phyloP scores from a whole-genome alignment of 768 basidiomycete species.

The Trametes cubensis region DNA sequence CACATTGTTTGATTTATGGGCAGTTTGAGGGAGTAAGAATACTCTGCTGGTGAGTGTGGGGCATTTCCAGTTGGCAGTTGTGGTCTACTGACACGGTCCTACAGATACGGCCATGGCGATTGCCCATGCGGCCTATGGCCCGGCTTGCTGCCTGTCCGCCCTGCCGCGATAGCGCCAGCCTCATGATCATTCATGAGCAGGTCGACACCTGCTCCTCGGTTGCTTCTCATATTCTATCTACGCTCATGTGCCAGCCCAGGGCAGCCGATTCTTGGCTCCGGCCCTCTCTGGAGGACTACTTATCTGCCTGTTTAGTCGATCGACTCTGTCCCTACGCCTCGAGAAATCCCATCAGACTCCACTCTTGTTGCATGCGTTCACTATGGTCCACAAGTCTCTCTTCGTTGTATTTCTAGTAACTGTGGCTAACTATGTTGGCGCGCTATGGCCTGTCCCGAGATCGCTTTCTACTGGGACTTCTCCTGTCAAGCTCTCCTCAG shows the following conservation, averaged over 20 bases:
- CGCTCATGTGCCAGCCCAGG: not conserved
- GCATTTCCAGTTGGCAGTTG: no score
- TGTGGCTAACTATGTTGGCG: not conserved
- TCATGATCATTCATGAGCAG: not conserved
- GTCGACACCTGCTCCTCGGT: not conserved
- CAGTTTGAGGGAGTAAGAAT: no score
- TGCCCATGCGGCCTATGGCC: not conserved
- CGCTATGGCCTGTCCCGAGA: conserved; percentile 39
- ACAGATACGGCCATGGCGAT: no score
- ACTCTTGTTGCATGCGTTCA: not conserved
- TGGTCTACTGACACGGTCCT: no score
- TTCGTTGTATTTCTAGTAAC: not conserved
- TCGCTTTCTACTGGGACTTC: conserved; percentile 29
- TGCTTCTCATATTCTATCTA: not conserved
- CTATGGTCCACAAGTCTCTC: not conserved
- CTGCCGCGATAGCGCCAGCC: not conserved
- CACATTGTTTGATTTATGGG: no score
- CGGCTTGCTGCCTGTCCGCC: not conserved
- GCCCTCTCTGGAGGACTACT: not conserved
- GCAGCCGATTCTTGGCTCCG: not conserved
- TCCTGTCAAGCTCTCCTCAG: conserved; percentile 42
- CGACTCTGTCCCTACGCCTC: not conserved
- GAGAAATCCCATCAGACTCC: no score
- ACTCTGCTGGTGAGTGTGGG: no score
- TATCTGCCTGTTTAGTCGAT: no score